Percentiles rank a stretch among this genome's conserved stretches.
phyloP scores from a whole-genome alignment of 306 rosid genomes.

The Lagenaria siceraria region DNA sequence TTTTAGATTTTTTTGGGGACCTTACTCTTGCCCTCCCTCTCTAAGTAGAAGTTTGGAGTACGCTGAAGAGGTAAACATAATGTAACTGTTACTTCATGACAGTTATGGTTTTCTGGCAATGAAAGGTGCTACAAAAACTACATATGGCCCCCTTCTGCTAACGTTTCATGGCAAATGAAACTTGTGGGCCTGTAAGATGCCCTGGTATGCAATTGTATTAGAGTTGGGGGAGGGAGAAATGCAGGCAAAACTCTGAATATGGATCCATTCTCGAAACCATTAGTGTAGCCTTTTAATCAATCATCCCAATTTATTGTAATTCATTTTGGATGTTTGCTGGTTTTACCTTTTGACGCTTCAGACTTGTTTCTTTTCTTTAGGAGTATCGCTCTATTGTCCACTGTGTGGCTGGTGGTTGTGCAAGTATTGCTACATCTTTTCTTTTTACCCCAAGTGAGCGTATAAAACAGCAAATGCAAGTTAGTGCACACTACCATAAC shows the following conservation, averaged over 20 bases:
- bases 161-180: neutral
- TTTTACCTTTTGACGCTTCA: conserved; percentile 14
- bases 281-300: neutral
- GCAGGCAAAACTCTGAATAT: neutral
- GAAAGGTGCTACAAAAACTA: neutral
- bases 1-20: neutral
- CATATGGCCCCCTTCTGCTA: neutral
- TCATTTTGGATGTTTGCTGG: neutral
- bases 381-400: conserved; percentile 71
- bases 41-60: neutral
- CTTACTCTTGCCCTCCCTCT: conserved; percentile 1
- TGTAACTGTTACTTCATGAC: neutral
- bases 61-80: neutral
- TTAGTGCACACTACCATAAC: conserved; percentile 63
- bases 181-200: neutral
- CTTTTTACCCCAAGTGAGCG: conserved; percentile 94
- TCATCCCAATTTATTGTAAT: neutral
- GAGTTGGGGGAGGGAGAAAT: conserved; percentile 7
- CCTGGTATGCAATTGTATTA: neutral
- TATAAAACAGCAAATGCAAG: conserved; percentile 99
- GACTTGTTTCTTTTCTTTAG: conserved; percentile 33
- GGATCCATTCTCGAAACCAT: neutral
- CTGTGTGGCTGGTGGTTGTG: conserved; percentile 82
- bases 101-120: neutral
- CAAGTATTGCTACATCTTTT: conserved; percentile 93